Evolutionary conservation across 331 rosid species (phyloP).

Genomic region (Malus hybrid): DNA sequence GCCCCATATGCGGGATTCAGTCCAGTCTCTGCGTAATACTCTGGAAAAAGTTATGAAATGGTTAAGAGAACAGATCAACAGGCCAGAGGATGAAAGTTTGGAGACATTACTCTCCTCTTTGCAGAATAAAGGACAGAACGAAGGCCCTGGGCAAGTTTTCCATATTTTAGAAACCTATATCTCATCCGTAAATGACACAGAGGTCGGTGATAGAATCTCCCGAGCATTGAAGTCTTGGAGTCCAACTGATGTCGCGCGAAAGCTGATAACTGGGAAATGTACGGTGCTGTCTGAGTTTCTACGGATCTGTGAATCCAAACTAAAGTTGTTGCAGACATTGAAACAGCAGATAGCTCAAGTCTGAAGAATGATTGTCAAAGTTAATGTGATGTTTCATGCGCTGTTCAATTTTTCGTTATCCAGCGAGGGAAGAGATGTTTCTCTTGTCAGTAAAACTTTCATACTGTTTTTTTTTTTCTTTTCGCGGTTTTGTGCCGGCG

Average conservation of each 20-base stretch:
- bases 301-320: slow-evolving; percentile 56
- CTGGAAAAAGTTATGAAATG: slow-evolving; percentile 55
- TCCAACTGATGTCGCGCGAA: slow-evolving; percentile 64
- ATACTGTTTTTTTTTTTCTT: not conserved
- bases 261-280: slow-evolving; percentile 57
- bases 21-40: slow-evolving; percentile 36
- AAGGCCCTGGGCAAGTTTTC: slow-evolving; percentile 69
- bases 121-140: slow-evolving; percentile 32
- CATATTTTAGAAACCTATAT: slow-evolving; percentile 35
- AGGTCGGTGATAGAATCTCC: slow-evolving; percentile 50
- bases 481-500: not conserved
- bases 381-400: not conserved
- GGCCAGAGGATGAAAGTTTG: slow-evolving; percentile 53
- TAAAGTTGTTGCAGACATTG: slow-evolving; percentile 45
- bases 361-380: slow-evolving; percentile 27
- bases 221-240: slow-evolving; percentile 71
- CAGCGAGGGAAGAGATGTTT: not conserved
- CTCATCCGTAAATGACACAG: slow-evolving; percentile 33
- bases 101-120: slow-evolving; percentile 46
- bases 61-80: slow-evolving; percentile 46
- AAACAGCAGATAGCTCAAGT: slow-evolving; percentile 60
- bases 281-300: slow-evolving; percentile 45
- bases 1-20: slow-evolving; percentile 39
- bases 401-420: not conserved
- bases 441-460: not conserved